phyloP scores from a whole-genome alignment of 225 moss, liverwort and hornwort genomes.

The Sphagnum tenellum region DNA sequence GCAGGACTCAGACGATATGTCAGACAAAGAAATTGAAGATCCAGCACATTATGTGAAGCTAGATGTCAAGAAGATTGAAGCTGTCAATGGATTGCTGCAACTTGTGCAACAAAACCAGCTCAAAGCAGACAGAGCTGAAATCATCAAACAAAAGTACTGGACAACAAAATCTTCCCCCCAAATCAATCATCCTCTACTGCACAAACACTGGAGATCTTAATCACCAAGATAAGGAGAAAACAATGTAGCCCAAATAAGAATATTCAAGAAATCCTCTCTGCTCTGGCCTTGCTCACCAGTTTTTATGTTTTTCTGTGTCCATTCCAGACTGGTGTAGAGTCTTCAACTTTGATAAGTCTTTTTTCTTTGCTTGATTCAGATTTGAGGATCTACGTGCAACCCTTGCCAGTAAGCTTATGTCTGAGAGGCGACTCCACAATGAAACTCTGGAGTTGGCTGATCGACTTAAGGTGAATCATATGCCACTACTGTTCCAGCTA shows the following conservation, averaged over 20 bases:
- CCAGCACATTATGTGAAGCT: conserved; percentile 14
- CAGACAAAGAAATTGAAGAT: conserved; percentile 15
- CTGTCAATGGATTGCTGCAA: conserved; percentile 51
- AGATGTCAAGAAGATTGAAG: conserved; percentile 26
- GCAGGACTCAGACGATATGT: too few relatives aligned
- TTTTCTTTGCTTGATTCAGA: conserved; percentile 7
- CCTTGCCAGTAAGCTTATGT: conserved; percentile 30
- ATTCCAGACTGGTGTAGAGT: too few relatives aligned
- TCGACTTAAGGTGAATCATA: conserved; percentile 40
- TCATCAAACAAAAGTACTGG: conserved; percentile 38
- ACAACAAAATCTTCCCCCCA: background rate
- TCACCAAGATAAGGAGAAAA: too few relatives aligned
- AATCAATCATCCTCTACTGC: background rate
- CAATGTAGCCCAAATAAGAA: too few relatives aligned
- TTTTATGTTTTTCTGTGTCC: too few relatives aligned
- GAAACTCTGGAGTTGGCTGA: conserved; percentile 51
- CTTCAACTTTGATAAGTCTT: too few relatives aligned
- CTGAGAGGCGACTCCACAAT: conserved; percentile 28
- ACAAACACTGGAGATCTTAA: background rate
- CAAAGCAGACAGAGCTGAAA: conserved; percentile 28
- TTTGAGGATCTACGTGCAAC: conserved; percentile 52
- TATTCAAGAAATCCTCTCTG: too few relatives aligned
- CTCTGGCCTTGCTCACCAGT: too few relatives aligned
- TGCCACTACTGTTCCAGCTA: too few relatives aligned
- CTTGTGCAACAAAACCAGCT: conserved; percentile 54